These are phyloP conservation scores for Melaleuca alternifolia DNA, from an alignment of 345 rosid genomes.

Conservation along the genomic window DNA sequence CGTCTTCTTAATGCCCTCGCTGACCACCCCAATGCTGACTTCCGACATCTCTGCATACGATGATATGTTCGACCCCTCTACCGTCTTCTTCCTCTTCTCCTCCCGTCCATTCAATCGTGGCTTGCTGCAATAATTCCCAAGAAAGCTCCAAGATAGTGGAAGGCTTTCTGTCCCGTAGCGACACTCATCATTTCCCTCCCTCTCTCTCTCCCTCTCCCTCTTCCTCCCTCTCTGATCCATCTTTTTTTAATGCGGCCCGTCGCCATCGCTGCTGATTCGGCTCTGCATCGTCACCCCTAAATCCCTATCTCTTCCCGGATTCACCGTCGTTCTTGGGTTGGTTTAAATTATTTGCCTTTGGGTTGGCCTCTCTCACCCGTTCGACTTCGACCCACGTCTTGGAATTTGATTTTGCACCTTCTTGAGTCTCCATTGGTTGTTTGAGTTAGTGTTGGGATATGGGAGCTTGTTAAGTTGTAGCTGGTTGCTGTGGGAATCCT, in stretches of 20 bases:
- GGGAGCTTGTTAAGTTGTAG: neutral
- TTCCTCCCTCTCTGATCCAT: neutral
- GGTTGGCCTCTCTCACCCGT: neutral
- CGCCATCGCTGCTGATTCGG: constrained; percentile 1
- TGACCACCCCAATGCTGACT: neutral
- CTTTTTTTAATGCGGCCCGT: neutral
- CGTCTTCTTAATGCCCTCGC: neutral
- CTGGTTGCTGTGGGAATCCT: neutral
- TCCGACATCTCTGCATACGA: neutral
- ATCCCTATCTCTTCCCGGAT: neutral
- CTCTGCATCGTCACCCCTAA: neutral
- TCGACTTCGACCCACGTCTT: neutral
- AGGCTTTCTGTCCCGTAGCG: neutral
- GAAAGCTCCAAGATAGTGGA: neutral
- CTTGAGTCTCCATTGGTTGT: neutral
- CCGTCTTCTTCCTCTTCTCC: neutral
- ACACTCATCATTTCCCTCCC: too few species aligned
- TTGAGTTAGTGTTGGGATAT: neutral
- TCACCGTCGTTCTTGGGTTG: neutral
- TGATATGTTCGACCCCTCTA: neutral
- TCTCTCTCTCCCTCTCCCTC: neutral
- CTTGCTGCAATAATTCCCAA: neutral
- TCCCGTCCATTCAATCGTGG: neutral
- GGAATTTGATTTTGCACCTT: neutral
- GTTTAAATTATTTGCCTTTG: neutral